Evolutionary conservation across 2,329 filamentous ascomycete genomes (phyloP), one percentile per base, ranked within the genome.

Genomic region (Phaeosphaeria sp.): DNA sequence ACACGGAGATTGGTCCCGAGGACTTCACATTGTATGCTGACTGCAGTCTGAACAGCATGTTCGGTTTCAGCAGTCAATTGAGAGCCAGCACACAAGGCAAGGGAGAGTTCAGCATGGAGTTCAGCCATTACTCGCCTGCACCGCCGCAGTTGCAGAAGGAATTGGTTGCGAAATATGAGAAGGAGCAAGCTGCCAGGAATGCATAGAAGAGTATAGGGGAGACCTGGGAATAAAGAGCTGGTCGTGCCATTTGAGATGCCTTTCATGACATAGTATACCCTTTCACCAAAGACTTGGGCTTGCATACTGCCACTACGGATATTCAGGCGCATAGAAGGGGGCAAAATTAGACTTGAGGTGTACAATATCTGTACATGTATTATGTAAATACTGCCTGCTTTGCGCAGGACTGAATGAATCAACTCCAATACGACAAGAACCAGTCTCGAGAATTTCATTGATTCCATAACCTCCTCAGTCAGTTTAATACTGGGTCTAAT

Each of bases 31-130:
- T 98, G 57, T 87, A 89, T 55, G 93, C 93, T 23, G 95, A 98
- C 80, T 97, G 93, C 82, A 93, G 90, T 76, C 80, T 99, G 76
- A 97, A 98, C 78, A 88, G 90, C 77, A 99, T 99, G 95, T 99
- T 99, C 77, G 95, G 95, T 63, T 98, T 99, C 82, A 93, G 89
- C 72, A 91, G 89, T 43, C 91, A 97, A 79, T 81, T 99, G 66
- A 87, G 95, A 69, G 95, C 95, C 15, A 91, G 93, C 21, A 98
- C 93, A 1, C 95, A 99, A 82, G 95, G 95, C 62, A 99, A 99
- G 85, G 95, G 95, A 72, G 95, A 99, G 82, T 99, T 97, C 76
- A 90, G 87, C 72, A 98, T 99, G 95, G 95, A 99, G 81, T 99
- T 99, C 74, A 95, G 91, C 78, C 95, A 98, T 81, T 99, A 99